Evolutionary conservation across 345 rosid species (phyloP).

Genomic region (Sisymbrium altissimum): DNA sequence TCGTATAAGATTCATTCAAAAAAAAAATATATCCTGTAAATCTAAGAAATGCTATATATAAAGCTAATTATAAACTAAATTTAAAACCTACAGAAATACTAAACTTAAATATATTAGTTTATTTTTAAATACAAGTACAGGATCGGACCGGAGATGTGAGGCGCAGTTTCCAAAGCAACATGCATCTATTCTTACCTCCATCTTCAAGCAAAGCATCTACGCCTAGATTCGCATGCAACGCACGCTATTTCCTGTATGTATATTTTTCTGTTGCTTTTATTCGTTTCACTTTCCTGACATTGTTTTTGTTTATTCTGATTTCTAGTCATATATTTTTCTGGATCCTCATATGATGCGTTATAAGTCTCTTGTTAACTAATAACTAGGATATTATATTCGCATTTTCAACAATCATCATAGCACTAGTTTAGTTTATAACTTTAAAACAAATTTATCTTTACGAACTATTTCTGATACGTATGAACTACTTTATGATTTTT

Average conservation of each 20-base stretch:
- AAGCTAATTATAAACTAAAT: no score
- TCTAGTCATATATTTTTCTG: neutral
- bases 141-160: neutral
- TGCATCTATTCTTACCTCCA: slow-evolving; percentile 30
- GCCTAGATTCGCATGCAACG: slow-evolving; percentile 20
- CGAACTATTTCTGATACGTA: no score
- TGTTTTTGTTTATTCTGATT: neutral
- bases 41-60: no score
- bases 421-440: no score
- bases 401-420: neutral
- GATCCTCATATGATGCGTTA: neutral
- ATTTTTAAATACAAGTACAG: neutral
- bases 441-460: no score
- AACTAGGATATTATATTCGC: neutral
- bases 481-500: no score
- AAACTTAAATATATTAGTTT: no score
- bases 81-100: no score
- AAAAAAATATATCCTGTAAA: no score
- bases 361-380: no score
- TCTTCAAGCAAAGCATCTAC: slow-evolving; percentile 31
- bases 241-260: neutral
- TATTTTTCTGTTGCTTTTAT: neutral
- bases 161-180: neutral
- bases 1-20: no score
- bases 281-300: slow-evolving; percentile 6